phyloP scores from a whole-genome alignment of 306 rosid genomes.

The Canavalia gladiata region DNA sequence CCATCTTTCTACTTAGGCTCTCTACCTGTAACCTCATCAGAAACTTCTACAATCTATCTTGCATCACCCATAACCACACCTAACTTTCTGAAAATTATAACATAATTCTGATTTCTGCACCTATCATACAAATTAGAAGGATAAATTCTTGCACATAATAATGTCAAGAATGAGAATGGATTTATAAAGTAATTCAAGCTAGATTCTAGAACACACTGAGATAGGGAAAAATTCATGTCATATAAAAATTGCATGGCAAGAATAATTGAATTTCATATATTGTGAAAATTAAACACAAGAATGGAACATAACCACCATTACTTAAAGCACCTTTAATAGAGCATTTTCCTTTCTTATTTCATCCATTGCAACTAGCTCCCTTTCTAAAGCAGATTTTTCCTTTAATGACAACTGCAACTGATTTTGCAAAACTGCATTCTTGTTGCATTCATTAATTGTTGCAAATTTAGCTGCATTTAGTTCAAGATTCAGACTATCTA shows the following conservation, averaged over 20 bases:
- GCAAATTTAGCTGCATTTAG: slow-evolving; percentile 80
- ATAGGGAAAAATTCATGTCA: slow-evolving; percentile 2
- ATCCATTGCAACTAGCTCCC: slow-evolving; percentile 75
- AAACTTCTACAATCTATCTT: slow-evolving; percentile 15
- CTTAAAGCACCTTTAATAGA: slow-evolving; percentile 65
- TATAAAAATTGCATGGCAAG: not conserved
- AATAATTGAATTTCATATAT: slow-evolving; percentile 16
- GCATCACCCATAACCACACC: slow-evolving; percentile 11
- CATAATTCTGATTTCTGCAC: not conserved
- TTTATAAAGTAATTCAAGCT: not conserved
- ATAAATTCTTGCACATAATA: not conserved
- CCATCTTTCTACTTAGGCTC: not conserved
- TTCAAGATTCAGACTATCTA: slow-evolving; percentile 77
- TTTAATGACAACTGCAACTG: slow-evolving; percentile 74
- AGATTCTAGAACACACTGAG: slow-evolving; percentile 18
- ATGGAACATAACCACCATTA: slow-evolving; percentile 27
- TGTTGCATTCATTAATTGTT: slow-evolving; percentile 81
- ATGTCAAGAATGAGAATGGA: slow-evolving; percentile 7
- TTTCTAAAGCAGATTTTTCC: slow-evolving; percentile 80
- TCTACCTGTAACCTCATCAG: slow-evolving; percentile 16
- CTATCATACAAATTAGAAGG: too few species aligned
- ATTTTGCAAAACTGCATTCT: slow-evolving; percentile 83
- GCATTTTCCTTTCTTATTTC: slow-evolving; percentile 83
- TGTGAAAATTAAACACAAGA: slow-evolving; percentile 30
- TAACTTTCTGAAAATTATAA: not conserved